Evolutionary conservation across 2,329 filamentous ascomycete genomes (phyloP), one percentile per base, ranked within the genome.

Genomic region (Penicillium italicum): DNA sequence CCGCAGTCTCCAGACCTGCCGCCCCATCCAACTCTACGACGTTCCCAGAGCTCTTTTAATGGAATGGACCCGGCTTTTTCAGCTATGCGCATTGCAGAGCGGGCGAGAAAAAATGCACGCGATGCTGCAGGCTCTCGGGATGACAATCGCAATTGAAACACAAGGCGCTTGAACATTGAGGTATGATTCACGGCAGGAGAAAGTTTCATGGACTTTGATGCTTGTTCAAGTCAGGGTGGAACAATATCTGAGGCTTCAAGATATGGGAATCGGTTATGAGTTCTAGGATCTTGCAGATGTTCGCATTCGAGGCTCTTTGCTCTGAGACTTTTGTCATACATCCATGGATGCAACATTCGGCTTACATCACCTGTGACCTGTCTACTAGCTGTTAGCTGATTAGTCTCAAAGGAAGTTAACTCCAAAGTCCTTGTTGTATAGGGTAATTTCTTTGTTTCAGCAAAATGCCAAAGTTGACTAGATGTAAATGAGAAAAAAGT

Each of bases 1-100:
- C 43, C 50, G 0, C 24, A 5, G 4, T 40, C 50, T 33, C 24
- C 18, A 11, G 2, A 26, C 9, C 24, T 12, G 5, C 20, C 33
- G 1, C 20, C 24, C 16, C 16, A 26, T 6, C 47, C 57, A 9
- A n/a, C 26, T 22, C 31, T 55, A 31, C 31, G 38, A 26, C 51
- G 48, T 26, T 34, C 57, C 8, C 50, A 52, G 38, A 52, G 24
- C n/a, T 57, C 55, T 2, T 52, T 58, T 11, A 34, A 11, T 8
- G 50, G 55, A 4, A 57, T 59, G n/a, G 47, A 58, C n/a, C 47
- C 53, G 2, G 53, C 47, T 0, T 48, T 52, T 45, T 20, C 28
- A 2, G 30, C 42, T 16, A 34, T 52, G 44, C 53, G 28, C 3
- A 36, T 26, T 16, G 33, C 37, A 12, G 37, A 48, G 20, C 22